phyloP scores from a whole-genome alignment of 495 filamentous ascomycete genomes.

The Articulospora tetracladia region DNA sequence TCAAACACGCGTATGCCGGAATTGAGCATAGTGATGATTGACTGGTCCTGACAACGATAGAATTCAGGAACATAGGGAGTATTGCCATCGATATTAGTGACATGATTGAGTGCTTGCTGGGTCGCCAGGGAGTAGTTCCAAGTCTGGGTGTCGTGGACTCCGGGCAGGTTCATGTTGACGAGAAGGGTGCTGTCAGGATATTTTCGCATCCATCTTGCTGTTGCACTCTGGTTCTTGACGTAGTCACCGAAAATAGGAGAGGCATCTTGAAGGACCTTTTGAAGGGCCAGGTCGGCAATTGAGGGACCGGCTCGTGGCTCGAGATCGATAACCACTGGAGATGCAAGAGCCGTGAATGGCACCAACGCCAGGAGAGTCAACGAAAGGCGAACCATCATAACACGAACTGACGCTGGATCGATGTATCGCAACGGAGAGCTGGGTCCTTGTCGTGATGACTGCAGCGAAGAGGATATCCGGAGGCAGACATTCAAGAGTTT shows the following conservation, averaged over 20 bases:
- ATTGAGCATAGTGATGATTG: slow-evolving; percentile 36
- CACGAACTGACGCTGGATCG: neutral
- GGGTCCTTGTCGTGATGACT: neutral
- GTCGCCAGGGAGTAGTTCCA: slow-evolving; percentile 50
- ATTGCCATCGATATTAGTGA: slow-evolving; percentile 37
- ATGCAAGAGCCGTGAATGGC: neutral
- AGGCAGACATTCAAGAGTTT: no score
- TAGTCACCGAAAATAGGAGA: slow-evolving; percentile 40
- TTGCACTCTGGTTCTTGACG: slow-evolving; percentile 18
- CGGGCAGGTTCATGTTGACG: slow-evolving; percentile 46
- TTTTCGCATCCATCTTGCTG: slow-evolving; percentile 43
- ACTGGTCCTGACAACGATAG: slow-evolving; percentile 40
- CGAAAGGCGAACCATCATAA: neutral
- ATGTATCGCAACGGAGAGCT: neutral
- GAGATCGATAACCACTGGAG: neutral
- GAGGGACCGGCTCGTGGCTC: slow-evolving; percentile 6
- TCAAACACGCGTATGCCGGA: slow-evolving; percentile 50
- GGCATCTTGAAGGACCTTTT: slow-evolving; percentile 39
- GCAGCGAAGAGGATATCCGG: no score
- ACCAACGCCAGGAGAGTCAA: neutral
- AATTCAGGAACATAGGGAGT: slow-evolving; percentile 25
- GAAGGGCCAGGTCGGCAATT: slow-evolving; percentile 33
- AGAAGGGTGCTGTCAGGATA: slow-evolving; percentile 39
- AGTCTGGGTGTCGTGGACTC: slow-evolving; percentile 49
- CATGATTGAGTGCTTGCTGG: slow-evolving; percentile 32